Evolutionary conservation across 768 basidiomycete genomes (phyloP).

Genomic region (Melanogaster broomeanus): DNA sequence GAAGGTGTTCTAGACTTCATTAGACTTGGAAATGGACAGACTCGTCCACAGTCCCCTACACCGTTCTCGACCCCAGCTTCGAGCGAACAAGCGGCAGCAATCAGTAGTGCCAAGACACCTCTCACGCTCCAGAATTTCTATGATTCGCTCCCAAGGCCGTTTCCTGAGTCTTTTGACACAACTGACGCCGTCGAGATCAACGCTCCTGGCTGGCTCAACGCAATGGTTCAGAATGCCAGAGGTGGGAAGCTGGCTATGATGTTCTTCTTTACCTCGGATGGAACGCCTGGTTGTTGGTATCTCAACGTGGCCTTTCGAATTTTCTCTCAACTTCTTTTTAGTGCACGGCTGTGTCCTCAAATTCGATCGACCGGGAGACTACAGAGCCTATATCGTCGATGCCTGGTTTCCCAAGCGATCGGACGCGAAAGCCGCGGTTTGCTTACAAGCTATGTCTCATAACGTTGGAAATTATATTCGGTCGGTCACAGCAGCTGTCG

Average conservation of each 20-base stretch:
- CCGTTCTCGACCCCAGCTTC: constrained; percentile 1
- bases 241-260: constrained; percentile 46
- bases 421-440: constrained; percentile 73
- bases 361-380: constrained; percentile 52
- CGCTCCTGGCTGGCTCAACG: constrained; percentile 55
- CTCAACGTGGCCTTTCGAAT: not conserved
- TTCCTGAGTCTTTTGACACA: constrained; percentile 53
- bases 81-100: constrained; percentile 5
- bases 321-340: constrained; percentile 22
- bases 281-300: constrained; percentile 45
- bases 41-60: constrained; percentile 32
- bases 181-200: constrained; percentile 53
- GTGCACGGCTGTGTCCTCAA: constrained; percentile 68
- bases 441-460: constrained; percentile 63
- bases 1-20: constrained; percentile 63
- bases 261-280: constrained; percentile 48
- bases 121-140: constrained; percentile 58
- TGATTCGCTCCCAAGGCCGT: constrained; percentile 65
- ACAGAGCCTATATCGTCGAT: constrained; percentile 64
- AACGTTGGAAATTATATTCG: constrained; percentile 61
- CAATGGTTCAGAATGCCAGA: constrained; percentile 49
- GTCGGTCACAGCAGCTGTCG: constrained; percentile 40
- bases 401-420: constrained; percentile 56
- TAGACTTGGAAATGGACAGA: constrained; percentile 54
- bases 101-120: constrained; percentile 15